Conservation (phyloP, 306 rosid species). For the Mucuna pruriens region DNA sequence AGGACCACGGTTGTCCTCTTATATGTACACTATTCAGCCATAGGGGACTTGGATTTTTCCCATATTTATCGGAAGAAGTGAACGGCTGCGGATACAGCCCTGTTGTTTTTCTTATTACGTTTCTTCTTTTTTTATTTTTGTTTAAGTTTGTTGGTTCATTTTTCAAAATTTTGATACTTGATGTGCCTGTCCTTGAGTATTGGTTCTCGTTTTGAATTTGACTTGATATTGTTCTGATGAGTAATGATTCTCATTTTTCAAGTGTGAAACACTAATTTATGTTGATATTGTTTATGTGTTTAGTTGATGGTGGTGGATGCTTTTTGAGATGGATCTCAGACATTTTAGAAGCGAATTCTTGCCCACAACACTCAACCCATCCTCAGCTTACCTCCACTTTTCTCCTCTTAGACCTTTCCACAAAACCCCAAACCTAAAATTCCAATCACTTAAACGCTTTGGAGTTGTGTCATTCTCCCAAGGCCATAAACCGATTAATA, state of each 20-base stretch:
- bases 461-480: constrained; percentile 33
- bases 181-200: neutral
- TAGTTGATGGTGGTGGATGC: constrained; percentile 3
- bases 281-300: constrained; percentile 34
- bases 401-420: constrained; percentile 40
- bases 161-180: neutral
- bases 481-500: constrained; percentile 5
- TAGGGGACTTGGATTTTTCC: too few relatives aligned
- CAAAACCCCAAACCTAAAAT: constrained; percentile 40
- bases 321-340: constrained; percentile 45
- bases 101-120: neutral
- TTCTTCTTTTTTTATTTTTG: neutral
- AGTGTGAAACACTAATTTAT: constrained; percentile 3
- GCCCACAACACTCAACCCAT: constrained; percentile 42
- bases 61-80: too few relatives aligned
- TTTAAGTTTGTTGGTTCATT: constrained; percentile 3
- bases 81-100: neutral
- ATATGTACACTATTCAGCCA: too few relatives aligned
- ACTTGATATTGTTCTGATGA: neutral
- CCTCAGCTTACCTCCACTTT: constrained; percentile 36
- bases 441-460: constrained; percentile 23
- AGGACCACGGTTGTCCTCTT: too few relatives aligned
- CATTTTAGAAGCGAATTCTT: constrained; percentile 42
- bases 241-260: neutral
- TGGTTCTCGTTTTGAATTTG: neutral